A percentile compares a stretch with the other conserved stretches of the same genome.
These are phyloP conservation scores for Nicotiana benthamiana DNA, from an alignment of 257 asterid species.

Conservation along the genomic window DNA sequence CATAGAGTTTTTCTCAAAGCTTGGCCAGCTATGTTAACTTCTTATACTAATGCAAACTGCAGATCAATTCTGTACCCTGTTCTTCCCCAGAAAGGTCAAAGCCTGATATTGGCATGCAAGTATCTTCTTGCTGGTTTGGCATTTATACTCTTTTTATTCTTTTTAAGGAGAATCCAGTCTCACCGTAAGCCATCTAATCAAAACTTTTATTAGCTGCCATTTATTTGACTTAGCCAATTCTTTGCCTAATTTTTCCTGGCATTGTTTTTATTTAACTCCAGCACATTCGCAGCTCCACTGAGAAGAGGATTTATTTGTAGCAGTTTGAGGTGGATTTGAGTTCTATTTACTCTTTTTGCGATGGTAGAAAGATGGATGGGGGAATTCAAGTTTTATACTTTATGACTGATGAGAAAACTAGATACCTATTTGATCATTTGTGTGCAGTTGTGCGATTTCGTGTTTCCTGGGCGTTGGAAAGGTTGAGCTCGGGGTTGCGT, in stretches of 20 bases:
- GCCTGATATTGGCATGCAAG: neutral
- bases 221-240: neutral
- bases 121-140: neutral
- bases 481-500: conserved; percentile 54
- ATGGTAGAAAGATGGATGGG: conserved; percentile 48
- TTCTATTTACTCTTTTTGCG: conserved; percentile 37
- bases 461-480: conserved; percentile 57
- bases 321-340: conserved; percentile 26
- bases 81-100: neutral
- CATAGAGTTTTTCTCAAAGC: neutral
- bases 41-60: neutral
- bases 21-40: neutral
- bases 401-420: conserved; percentile 41
- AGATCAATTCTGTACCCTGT: neutral
- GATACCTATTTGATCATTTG: conserved; percentile 50
- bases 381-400: conserved; percentile 52
- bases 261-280: neutral
- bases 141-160: neutral
- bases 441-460: conserved; percentile 59
- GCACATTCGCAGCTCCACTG: neutral
- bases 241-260: neutral
- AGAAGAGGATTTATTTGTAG: conserved; percentile 37
- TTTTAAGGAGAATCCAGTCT: neutral
- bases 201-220: neutral
- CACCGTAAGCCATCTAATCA: neutral